Evolutionary conservation across 75 land plant species (phyloP).

Genomic region (Cupressus sempervirens): DNA sequence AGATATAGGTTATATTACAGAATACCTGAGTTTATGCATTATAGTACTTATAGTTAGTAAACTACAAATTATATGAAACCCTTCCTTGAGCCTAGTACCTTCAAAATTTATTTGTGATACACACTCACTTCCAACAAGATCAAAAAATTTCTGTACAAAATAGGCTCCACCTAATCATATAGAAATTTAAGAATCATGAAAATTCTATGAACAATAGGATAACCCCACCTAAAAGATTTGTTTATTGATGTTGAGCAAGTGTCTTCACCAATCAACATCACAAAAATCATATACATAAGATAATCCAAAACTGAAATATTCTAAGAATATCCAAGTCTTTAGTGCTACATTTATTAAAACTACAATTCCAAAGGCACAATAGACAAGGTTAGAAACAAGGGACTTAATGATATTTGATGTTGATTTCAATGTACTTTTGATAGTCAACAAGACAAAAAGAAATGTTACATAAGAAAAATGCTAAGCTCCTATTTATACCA

Average conservation of each 20-base stretch:
- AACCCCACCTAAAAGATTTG: neutral
- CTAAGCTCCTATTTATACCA: neutral
- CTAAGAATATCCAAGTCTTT: neutral
- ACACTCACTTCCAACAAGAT: constrained; percentile 91
- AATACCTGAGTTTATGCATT: constrained; percentile 82
- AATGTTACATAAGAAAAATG: neutral
- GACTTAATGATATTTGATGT: constrained; percentile 56
- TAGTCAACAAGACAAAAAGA: constrained; percentile 39
- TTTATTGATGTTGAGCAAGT: neutral
- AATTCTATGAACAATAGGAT: neutral
- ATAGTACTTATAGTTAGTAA: constrained; percentile 84
- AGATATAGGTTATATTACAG: neutral
- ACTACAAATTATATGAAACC: constrained; percentile 86
- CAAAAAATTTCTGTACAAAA: constrained; percentile 76
- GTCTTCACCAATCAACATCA: neutral
- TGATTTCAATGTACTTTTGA: constrained; percentile 59
- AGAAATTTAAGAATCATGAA: neutral
- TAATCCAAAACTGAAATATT: neutral
- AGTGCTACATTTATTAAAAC: neutral
- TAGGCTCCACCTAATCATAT: neutral
- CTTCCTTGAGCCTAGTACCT: constrained; percentile 84
- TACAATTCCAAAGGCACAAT: neutral
- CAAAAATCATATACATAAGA: neutral
- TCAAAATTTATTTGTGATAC: constrained; percentile 76
- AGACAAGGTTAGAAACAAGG: constrained; percentile 73